Conservation (phyloP, 176 grass and related monocot genomes). For the Ensete ventricosum region DNA sequence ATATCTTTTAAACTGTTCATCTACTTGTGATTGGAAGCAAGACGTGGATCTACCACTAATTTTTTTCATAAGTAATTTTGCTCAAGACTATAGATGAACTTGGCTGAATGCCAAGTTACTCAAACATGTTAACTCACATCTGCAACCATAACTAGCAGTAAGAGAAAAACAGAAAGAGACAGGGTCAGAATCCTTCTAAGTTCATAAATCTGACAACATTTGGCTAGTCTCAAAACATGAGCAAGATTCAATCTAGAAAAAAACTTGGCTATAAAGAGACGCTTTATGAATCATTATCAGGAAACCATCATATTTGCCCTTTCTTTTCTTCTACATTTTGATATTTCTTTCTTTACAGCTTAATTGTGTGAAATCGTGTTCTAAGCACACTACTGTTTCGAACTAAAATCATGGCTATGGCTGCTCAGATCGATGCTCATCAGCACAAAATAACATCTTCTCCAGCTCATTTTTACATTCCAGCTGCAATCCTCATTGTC, state of each 20-base stretch:
- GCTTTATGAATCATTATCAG: neutral
- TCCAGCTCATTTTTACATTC: neutral
- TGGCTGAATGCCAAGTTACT: too few relatives aligned
- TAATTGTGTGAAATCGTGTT: too few relatives aligned
- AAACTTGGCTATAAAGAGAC: neutral
- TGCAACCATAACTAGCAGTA: too few relatives aligned
- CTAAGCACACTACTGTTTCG: too few relatives aligned
- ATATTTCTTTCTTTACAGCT: too few relatives aligned
- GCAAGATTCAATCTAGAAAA: neutral
- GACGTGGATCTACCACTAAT: too few relatives aligned
- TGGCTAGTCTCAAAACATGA: neutral
- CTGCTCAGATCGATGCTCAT: too few relatives aligned
- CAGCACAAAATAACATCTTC: neutral
- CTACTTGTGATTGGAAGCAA: too few relatives aligned
- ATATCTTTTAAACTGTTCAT: too few relatives aligned
- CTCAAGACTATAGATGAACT: too few relatives aligned
- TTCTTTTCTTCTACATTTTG: neutral
- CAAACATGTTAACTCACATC: too few relatives aligned
- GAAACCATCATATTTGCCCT: neutral
- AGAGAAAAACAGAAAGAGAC: neutral
- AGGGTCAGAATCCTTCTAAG: neutral
- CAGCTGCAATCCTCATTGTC: neutral
- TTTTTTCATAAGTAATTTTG: too few relatives aligned
- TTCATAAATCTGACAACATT: neutral
- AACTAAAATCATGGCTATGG: neutral